Evolutionary conservation across 2,329 filamentous ascomycete genomes (phyloP), one percentile per base, ranked within the genome.

Genomic region (Fusarium siculi): DNA sequence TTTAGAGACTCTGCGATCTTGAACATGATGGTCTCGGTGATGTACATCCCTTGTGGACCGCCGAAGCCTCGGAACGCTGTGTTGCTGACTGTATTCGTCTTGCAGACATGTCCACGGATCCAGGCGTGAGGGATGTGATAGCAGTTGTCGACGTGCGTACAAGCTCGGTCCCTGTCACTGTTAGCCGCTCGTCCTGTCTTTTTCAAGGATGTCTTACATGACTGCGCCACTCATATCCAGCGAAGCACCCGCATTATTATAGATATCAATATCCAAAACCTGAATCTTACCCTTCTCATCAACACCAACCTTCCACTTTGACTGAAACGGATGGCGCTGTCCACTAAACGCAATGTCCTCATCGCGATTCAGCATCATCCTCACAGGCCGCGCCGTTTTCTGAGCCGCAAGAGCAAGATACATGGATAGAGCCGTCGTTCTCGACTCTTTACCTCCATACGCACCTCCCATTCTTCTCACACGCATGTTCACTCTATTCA

Each of bases 341-440:
- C 57, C 57, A 42, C 57, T 60, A 18, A 60, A 60, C 0, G 46
- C 46, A 54, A 60, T 60, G 5, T 60, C 57, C 4, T 60, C 57
- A 60, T 60, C 57, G 1, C 57, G 57, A 18, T 60, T 60, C 36
- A 60, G 9, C 57, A 60, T 60, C 57, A 60, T 54, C 6, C 57
- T 40, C 18, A 60, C 57, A 7, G 57, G 46, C 15, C 57, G 10
- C 5, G 46, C 19, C 4, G 46, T 34, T 18, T 60, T 60, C 6
- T 60, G 46, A 10, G 57, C 57, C 2, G 57, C 57, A 4, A 60
- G 57, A n/a, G 57, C 57, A 32, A 60, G 57, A 10, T 60, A 60
- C 57, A 60, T 60, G 1, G 57, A 53, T 3, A 54, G 2, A 28
- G 57, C 46, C 0, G 57, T 60, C 0, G 57, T 60, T 54, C 57